Evolutionary conservation across 1,139 yeast species (phyloP).

Genomic region (Pichia sp.): DNA sequence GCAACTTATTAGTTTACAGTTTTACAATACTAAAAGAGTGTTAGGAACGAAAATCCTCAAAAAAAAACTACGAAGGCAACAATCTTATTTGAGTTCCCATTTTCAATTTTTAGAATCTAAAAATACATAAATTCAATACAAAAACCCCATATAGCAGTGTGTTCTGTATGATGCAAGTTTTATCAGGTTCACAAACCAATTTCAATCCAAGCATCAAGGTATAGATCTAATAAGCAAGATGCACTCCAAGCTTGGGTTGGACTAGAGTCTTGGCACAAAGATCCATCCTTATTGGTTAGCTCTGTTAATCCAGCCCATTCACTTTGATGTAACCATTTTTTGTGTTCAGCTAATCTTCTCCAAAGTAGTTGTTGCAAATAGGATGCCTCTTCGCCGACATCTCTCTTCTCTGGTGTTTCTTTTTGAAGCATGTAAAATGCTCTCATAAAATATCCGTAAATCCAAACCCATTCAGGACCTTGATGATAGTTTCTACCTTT

Average conservation of each 20-base stretch:
- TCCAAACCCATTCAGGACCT: slow-evolving; percentile 99
- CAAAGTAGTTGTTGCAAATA: slow-evolving; percentile 36
- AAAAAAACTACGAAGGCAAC: too few species aligned
- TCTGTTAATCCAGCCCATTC: slow-evolving; percentile 95
- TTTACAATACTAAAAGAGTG: too few species aligned
- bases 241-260: slow-evolving; percentile 98
- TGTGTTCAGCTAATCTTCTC: slow-evolving; percentile 55
- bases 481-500: slow-evolving; percentile 97
- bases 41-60: too few species aligned
- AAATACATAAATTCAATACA: too few species aligned
- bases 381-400: slow-evolving; percentile 32
- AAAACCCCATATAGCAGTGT: too few species aligned
- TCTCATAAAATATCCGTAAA: slow-evolving; percentile 75
- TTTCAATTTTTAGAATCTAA: too few species aligned
- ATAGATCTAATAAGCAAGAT: slow-evolving; percentile 75
- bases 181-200: background rate
- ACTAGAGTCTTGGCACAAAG: slow-evolving; percentile 72
- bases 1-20: too few species aligned
- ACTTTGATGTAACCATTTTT: slow-evolving; percentile 60
- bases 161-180: too few species aligned
- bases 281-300: slow-evolving; percentile 83
- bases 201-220: slow-evolving; percentile 39
- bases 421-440: slow-evolving; percentile 58
- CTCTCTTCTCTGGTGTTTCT: slow-evolving; percentile 25
- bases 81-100: too few species aligned